Base-by-base conservation (phyloP, 495 filamentous ascomycete species). In the Delitschia confertaspora region DNA sequence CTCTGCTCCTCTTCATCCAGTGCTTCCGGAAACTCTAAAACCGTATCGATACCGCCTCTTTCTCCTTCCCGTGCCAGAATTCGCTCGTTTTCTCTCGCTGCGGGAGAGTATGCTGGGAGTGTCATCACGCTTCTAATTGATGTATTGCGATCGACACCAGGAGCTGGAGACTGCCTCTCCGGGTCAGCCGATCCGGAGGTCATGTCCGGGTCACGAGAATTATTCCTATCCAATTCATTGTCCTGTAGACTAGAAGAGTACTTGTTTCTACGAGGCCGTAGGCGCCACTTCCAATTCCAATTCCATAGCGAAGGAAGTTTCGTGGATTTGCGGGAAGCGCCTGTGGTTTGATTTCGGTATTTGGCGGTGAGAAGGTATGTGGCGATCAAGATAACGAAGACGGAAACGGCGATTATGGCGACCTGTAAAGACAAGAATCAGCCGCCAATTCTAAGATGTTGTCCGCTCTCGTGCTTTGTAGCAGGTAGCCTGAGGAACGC, bases 101-200 rank as follows among this genome's bases (percentile, higher is more conserved):
- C 76, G 0, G 69, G 64, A 1, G 75, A 71, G 64, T 98, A 98
- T 3, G 80, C 71, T 0, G 91, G 91, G 4, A 98, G 66, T 0
- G 91, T 95, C 71, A 95, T 93, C 34, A 96, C 78, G 4, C 85
- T 93, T 47, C 91, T 80, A 19, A 96, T 69, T 4, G 83, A 91
- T 0, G 85, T 86, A 51, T 88, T 82, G 29, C 91, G 80, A 53
- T 85, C 83, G 11, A 94, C 74, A 1, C 66, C 71, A n/a, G 49
- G 60, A 10, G 45, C 30, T 24, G 38, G 11, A 13, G 22, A 38
- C 18, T 38, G 26, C 21, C 42, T 19, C 38, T 52, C 43, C 6
- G 34, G 49, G 37, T 55, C 42, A 4, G 13, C 5, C 24, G 22
- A 21, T 6, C 45, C n/a, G 4, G 27, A 45, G 9, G 36, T 33